Evolutionary conservation across 2,329 filamentous ascomycete genomes (phyloP).

Genomic region (Pseudocercospora pini-densiflorae): DNA sequence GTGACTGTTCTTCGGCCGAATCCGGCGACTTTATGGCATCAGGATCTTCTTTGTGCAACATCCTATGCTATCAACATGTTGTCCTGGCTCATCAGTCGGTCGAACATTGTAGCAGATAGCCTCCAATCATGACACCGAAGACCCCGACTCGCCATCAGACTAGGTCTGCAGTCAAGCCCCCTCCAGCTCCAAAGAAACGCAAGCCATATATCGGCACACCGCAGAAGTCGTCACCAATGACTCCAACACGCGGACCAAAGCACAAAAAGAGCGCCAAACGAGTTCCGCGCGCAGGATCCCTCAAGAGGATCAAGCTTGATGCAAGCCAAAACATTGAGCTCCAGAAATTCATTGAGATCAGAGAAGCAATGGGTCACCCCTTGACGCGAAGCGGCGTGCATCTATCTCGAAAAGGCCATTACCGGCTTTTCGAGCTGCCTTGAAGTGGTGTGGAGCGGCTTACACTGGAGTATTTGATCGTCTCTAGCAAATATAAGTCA

Average conservation of each 20-base stretch:
- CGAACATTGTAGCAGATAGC: not conserved
- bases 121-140: not conserved
- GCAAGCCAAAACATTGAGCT: not conserved
- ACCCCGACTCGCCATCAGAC: not conserved
- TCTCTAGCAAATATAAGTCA: not conserved
- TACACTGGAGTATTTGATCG: not conserved
- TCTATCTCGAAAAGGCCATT: too few relatives aligned
- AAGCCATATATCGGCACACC: not conserved
- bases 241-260: not conserved
- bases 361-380: not conserved
- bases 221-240: not conserved
- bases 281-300: not conserved
- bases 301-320: not conserved
- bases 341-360: not conserved
- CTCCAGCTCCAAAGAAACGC: not conserved
- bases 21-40: not conserved
- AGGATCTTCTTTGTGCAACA: not conserved
- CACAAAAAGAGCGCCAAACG: not conserved
- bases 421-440: not conserved
- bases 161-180: not conserved
- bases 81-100: not conserved
- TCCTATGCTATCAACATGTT: not conserved
- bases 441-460: not conserved
- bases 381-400: not conserved
- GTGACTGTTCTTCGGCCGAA: not conserved